Percentiles rank a stretch among this genome's conserved stretches.
Conservation (phyloP, 129 eudicot species). For the carrot (Daucus carota) region DH1_v3.0 NC_030387.2:41096001-41096500, state of each 20-base stretch:
- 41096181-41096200: neutral
- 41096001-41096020: constrained; percentile 79
- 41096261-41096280: neutral
- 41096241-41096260: neutral
- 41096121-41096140: constrained; percentile 78
- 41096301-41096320: neutral
- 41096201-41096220: neutral
- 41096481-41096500: neutral
- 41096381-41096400: neutral
- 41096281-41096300: neutral
- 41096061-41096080: constrained; percentile 73
- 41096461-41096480: neutral
- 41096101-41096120: constrained; percentile 75
- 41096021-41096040: constrained; percentile 87
- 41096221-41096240: neutral
- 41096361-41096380: neutral
- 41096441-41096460: neutral
- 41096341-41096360: neutral
- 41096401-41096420: too few relatives aligned
- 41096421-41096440: neutral
- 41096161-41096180: constrained; percentile 4
- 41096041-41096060: constrained; percentile 80
- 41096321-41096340: neutral
- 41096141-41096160: constrained; percentile 84
- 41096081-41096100: constrained; percentile 86